Conservation (phyloP, 2,329 filamentous ascomycete species). For the Celoporthe dispersa region DNA sequence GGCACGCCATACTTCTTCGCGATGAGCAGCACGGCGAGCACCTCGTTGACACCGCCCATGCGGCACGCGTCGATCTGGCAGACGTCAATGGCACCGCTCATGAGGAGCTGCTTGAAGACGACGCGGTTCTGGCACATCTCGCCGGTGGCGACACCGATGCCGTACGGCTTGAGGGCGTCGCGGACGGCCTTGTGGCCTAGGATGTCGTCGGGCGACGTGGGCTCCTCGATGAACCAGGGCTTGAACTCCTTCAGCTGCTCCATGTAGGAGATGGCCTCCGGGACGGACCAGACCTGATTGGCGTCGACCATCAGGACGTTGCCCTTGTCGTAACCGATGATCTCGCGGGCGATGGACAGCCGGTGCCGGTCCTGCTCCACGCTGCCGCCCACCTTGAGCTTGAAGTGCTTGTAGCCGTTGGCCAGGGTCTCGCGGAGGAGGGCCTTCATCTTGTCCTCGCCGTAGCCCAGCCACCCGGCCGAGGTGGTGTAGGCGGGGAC, state of each 20-base stretch:
- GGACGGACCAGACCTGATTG: slow-evolving; percentile 91
- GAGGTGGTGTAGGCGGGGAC: slow-evolving; percentile 91
- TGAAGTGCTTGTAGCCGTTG: slow-evolving; percentile 84
- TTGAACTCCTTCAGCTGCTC: slow-evolving; percentile 79
- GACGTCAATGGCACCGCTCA: slow-evolving; percentile 79
- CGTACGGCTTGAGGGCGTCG: slow-evolving; percentile 74
- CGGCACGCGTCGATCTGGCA: slow-evolving; percentile 91
- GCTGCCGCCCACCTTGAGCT: slow-evolving; percentile 82
- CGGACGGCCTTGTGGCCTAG: slow-evolving; percentile 85
- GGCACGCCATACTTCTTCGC: slow-evolving; percentile 79
- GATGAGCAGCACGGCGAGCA: slow-evolving; percentile 85
- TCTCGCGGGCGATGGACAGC: slow-evolving; percentile 73
- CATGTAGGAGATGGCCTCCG: slow-evolving; percentile 89
- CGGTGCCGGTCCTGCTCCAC: slow-evolving; percentile 73
- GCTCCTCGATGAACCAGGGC: slow-evolving; percentile 95
- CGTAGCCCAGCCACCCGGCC: slow-evolving; percentile 91
- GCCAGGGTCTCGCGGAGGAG: slow-evolving; percentile 75
- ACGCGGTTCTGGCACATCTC: slow-evolving; percentile 97
- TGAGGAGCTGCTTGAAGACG: slow-evolving; percentile 89
- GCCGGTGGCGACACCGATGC: slow-evolving; percentile 85
- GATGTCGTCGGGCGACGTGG: slow-evolving; percentile 87
- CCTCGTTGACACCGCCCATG: slow-evolving; percentile 88
- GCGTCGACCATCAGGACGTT: slow-evolving; percentile 92
- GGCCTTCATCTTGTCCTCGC: slow-evolving; percentile 81
- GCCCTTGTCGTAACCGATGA: slow-evolving; percentile 81